Evolutionary conservation across 371 early-diverging fungal species (phyloP).

Genomic region (Mucor racemosus): DNA sequence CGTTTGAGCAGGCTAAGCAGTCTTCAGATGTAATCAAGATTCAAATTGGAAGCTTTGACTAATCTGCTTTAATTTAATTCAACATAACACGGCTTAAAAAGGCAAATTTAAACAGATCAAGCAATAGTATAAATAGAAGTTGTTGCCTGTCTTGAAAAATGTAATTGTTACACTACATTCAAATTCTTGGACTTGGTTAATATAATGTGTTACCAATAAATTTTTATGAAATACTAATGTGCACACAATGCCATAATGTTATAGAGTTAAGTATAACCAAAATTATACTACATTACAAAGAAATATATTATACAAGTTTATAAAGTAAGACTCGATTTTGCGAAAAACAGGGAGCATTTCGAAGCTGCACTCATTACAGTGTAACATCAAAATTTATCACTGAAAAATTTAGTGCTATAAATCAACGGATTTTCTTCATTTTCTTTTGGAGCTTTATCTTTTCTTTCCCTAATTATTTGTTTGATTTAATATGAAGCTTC

Average conservation of each 20-base stretch:
- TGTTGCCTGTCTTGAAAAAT: not conserved
- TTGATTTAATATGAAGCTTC: not conserved
- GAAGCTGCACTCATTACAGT: too few relatives aligned
- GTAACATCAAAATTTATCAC: too few relatives aligned
- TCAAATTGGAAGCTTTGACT: conserved; percentile 30
- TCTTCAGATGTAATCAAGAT: conserved; percentile 48
- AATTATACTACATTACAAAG: too few relatives aligned
- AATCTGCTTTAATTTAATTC: not conserved
- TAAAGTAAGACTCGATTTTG: too few relatives aligned
- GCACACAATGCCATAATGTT: too few relatives aligned
- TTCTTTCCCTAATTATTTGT: not conserved
- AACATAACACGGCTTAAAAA: not conserved
- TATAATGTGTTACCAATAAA: too few relatives aligned
- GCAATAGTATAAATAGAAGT: conserved; percentile 4
- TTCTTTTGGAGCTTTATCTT: not conserved
- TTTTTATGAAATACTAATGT: too few relatives aligned
- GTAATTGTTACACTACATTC: not conserved
- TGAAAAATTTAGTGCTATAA: not conserved
- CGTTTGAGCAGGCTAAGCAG: conserved; percentile 45
- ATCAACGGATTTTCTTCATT: not conserved
- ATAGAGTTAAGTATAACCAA: too few relatives aligned
- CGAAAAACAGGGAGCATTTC: too few relatives aligned
- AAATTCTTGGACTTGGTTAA: not conserved
- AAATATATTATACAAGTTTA: too few relatives aligned
- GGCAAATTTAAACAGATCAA: conserved; percentile 20